These are phyloP conservation scores for Suaeda aralocaspica DNA, from an alignment of 148 eudicot species.

Conservation along the genomic window DNA sequence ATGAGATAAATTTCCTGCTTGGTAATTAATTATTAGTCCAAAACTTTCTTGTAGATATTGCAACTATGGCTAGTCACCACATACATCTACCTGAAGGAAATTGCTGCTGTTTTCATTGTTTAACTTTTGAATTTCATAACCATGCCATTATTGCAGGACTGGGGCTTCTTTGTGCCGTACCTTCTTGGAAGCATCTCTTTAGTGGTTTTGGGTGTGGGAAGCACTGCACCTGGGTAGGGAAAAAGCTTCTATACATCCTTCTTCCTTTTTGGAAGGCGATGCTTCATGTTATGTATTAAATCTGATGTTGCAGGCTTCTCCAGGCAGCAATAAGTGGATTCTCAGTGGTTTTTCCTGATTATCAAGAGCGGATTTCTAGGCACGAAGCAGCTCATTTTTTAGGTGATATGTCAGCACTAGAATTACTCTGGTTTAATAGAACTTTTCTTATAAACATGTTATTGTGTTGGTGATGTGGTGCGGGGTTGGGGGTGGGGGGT, in stretches of 20 bases:
- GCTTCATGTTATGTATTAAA: background rate
- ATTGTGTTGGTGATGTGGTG: background rate
- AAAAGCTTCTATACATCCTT: background rate
- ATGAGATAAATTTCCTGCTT: background rate
- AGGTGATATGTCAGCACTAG: slow-evolving; percentile 37
- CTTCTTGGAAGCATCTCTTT: slow-evolving; percentile 85
- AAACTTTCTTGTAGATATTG: no score
- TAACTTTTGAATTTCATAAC: slow-evolving; percentile 3
- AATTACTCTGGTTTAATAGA: background rate
- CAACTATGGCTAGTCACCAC: no score
- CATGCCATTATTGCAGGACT: slow-evolving; percentile 49
- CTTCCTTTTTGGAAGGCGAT: background rate
- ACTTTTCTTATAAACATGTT: background rate
- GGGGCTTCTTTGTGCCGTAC: slow-evolving; percentile 97
- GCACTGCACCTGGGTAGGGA: slow-evolving; percentile 88
- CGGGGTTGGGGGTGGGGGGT: background rate
- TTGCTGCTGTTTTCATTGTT: background rate
- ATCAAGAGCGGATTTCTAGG: slow-evolving; percentile 84
- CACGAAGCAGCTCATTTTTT: slow-evolving; percentile 98
- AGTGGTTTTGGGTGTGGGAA: slow-evolving; percentile 86
- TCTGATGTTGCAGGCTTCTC: slow-evolving; percentile 60
- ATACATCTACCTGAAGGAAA: background rate
- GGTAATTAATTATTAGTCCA: background rate
- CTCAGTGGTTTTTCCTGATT: slow-evolving; percentile 78
- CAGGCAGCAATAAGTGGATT: slow-evolving; percentile 88